phyloP scores from a whole-genome alignment of 495 filamentous ascomycete species.

The Pseudotulostoma volvatum region DNA sequence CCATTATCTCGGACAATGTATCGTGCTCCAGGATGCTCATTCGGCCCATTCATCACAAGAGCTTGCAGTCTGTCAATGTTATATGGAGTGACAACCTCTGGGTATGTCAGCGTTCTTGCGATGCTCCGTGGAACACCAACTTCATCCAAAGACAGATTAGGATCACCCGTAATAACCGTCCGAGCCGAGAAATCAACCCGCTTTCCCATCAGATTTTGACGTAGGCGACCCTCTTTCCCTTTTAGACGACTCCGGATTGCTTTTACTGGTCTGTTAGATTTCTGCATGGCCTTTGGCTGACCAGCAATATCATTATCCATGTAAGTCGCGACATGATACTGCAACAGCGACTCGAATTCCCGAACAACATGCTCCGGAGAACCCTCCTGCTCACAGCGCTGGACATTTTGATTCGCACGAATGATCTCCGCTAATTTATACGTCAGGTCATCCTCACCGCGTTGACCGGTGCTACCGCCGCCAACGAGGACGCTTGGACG shows the following conservation, averaged over 20 bases:
- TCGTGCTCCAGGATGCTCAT: slow-evolving; percentile 83
- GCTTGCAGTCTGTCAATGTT: slow-evolving; percentile 85
- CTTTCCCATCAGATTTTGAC: slow-evolving; percentile 98
- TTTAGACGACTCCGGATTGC: slow-evolving; percentile 91
- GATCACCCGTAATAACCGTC: slow-evolving; percentile 98
- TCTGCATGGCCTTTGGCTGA: slow-evolving; percentile 87
- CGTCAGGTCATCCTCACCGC: slow-evolving; percentile 95
- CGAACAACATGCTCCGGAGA: slow-evolving; percentile 74
- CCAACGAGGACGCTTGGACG: slow-evolving; percentile 91
- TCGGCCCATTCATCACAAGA: slow-evolving; percentile 83
- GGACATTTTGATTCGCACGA: slow-evolving; percentile 88
- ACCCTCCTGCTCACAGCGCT: slow-evolving; percentile 71
- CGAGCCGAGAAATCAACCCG: slow-evolving; percentile 98
- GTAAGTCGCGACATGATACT: slow-evolving; percentile 95
- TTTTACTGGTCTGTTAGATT: slow-evolving; percentile 90
- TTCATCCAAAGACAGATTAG: slow-evolving; percentile 87
- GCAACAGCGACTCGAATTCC: slow-evolving; percentile 83
- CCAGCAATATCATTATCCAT: slow-evolving; percentile 99
- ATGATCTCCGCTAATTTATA: slow-evolving; percentile 98
- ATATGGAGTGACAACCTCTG: slow-evolving; percentile 93
- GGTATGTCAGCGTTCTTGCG: slow-evolving; percentile 80
- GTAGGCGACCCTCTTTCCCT: slow-evolving; percentile 92
- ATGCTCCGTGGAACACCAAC: slow-evolving; percentile 88
- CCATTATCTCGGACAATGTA: slow-evolving; percentile 88
- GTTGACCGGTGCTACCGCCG: slow-evolving; percentile 69